Conservation (phyloP, 228 moss, liverwort and hornwort species). For the Sphagnum magellanicum region DNA sequence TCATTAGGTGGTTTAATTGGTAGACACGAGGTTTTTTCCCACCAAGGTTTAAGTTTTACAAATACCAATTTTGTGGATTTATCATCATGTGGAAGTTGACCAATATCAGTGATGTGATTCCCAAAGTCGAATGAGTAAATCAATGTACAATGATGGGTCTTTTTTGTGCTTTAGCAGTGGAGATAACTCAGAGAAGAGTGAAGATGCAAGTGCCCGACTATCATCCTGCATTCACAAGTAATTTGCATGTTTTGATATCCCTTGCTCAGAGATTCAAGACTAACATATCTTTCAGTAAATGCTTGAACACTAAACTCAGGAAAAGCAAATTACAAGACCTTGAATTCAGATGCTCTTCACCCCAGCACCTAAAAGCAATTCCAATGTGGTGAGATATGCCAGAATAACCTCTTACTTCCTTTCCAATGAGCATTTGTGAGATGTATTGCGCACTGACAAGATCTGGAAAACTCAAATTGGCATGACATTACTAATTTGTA, state of each 20-base stretch:
- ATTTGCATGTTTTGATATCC: neutral
- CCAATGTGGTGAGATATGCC: neutral
- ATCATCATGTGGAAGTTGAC: too few relatives aligned
- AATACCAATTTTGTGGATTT: too few relatives aligned
- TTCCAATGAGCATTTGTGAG: neutral
- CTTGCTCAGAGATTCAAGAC: neutral
- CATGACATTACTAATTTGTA: neutral
- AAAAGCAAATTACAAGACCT: too few relatives aligned
- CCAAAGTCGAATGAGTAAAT: too few relatives aligned
- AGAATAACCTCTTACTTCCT: neutral
- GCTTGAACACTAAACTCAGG: too few relatives aligned
- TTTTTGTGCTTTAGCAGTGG: constrained; percentile 69
- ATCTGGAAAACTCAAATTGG: neutral
- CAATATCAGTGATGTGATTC: too few relatives aligned
- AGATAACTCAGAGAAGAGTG: constrained; percentile 65
- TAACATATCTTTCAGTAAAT: neutral
- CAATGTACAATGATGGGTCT: constrained; percentile 23
- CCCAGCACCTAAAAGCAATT: neutral
- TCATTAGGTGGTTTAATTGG: too few relatives aligned
- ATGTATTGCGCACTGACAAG: neutral
- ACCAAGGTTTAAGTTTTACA: too few relatives aligned
- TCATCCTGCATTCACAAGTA: constrained; percentile 60
- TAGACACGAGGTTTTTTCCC: too few relatives aligned
- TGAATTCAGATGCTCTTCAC: too few relatives aligned
- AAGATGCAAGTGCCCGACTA: constrained; percentile 72